Conservation (phyloP, 1,284 basidiomycete genomes). For the Ustilago nuda region DNA sequence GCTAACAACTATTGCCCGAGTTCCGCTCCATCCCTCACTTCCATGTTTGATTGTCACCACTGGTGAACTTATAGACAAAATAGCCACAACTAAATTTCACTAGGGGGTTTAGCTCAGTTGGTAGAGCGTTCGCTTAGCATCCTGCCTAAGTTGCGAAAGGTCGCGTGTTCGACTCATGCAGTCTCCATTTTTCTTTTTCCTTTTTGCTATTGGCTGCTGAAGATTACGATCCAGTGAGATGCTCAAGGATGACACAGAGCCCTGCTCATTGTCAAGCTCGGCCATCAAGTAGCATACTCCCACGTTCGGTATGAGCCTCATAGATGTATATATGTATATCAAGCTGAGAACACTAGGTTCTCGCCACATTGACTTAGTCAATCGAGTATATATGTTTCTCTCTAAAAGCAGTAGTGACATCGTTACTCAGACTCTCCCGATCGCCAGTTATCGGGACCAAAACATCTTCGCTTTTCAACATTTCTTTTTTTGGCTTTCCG, state of each 20-base stretch:
- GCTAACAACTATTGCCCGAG: conserved; percentile 16
- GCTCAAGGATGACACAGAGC: too few relatives aligned
- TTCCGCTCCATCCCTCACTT: conserved; percentile 11
- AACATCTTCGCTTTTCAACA: not conserved
- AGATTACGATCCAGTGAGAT: too few relatives aligned
- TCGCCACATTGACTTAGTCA: not conserved
- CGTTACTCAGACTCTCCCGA: too few relatives aligned
- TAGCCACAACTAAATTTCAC: too few relatives aligned
- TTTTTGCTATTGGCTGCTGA: conserved; percentile 10
- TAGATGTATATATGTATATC: too few relatives aligned
- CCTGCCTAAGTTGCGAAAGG: conserved; percentile 48
- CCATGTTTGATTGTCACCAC: not conserved
- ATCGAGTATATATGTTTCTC: too few relatives aligned
- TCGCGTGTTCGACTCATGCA: conserved; percentile 61
- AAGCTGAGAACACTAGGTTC: too few relatives aligned
- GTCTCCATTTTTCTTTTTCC: conserved; percentile 31
- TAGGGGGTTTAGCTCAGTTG: conserved; percentile 57
- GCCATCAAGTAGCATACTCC: too few relatives aligned
- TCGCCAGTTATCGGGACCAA: too few relatives aligned
- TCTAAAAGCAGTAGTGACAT: too few relatives aligned
- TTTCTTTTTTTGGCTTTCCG: not conserved
- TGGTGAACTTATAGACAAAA: not conserved
- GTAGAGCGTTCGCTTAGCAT: conserved; percentile 60
- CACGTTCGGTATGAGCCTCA: too few relatives aligned
- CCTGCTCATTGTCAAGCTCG: too few relatives aligned